Evolutionary conservation across 495 filamentous ascomycete species (phyloP), one percentile per base, ranked within the genome.

Genomic region (Aspergillus nanangensis): DNA sequence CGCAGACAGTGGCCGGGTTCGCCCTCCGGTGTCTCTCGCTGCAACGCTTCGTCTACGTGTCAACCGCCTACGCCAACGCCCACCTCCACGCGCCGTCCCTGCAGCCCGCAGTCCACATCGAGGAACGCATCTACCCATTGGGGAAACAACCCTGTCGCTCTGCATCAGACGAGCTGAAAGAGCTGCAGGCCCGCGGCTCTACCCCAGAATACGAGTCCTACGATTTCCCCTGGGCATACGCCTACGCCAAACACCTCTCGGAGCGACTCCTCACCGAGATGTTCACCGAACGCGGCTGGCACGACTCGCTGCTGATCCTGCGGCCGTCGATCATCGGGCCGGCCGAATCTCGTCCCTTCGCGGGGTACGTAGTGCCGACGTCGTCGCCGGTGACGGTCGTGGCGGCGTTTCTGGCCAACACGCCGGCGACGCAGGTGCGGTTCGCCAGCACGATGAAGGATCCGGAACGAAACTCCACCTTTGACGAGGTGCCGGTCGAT

Each of bases 401-500:
- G 0, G 22, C 45, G 1, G 48, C 48, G 8, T 4, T 18, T 19
- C 0, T 48, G 0, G 15, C 32, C 3, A 15, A 34, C 14, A 27
- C 2, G 3, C 27, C 39, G 2, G 19, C 17, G 0, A 7, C 13
- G 4, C 1, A 22, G 4, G n/a, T 64, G 1, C 10, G n/a, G 1
- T 42, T 59, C 0, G 21, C 55, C 7, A 50, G 58, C 0, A 37
- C 54, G 22, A 53, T 40, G 21, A 14, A 52, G 17, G 39, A 62
- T 7, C 63, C 63, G 2, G 44, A 57, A 1, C n/a, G 44, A 29
- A 51, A 67, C 8, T 48, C 52, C 2, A 61, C 55, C 1, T 53
- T 58, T 19, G 65, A 68, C 23, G 62, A 66, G 35, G 60, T 68
- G 7, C 62, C 62, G 2, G 57, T 68, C 10, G 65, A 68, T 36